These are phyloP conservation scores for Sextonia rubra DNA, from an alignment of 164 flowering plant species.

Conservation along the genomic window DNA sequence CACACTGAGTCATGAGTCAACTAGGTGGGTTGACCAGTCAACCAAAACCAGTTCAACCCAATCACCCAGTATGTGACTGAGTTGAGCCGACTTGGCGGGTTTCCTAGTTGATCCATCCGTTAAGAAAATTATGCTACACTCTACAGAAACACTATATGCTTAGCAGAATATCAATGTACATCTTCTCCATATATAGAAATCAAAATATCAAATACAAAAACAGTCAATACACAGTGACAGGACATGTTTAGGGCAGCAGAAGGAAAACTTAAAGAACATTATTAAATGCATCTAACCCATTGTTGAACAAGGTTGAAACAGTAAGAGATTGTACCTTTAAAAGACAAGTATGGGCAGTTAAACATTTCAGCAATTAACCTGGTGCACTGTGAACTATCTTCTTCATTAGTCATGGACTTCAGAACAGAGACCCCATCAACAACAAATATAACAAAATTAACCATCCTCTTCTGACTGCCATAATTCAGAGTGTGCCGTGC, in stretches of 20 bases:
- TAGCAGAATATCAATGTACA: too few species aligned
- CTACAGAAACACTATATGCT: too few species aligned
- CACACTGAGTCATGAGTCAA: too few species aligned
- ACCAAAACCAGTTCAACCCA: too few species aligned
- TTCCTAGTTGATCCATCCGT: too few species aligned
- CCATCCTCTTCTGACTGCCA: slow-evolving; percentile 32
- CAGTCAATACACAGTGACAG: background rate
- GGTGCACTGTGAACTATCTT: slow-evolving; percentile 24
- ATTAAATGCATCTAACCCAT: background rate
- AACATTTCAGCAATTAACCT: slow-evolving; percentile 35
- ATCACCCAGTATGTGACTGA: too few species aligned
- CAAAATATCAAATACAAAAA: too few species aligned
- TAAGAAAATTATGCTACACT: too few species aligned
- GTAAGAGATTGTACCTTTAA: slow-evolving; percentile 40
- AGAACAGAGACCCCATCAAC: slow-evolving; percentile 62
- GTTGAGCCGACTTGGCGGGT: too few species aligned
- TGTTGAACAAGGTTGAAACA: background rate
- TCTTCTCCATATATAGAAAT: too few species aligned
- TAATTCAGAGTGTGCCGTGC: slow-evolving; percentile 19
- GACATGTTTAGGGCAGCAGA: background rate
- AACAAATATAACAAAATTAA: slow-evolving; percentile 75
- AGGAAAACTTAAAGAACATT: background rate
- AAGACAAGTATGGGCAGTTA: slow-evolving; percentile 57
- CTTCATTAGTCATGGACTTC: slow-evolving; percentile 42
- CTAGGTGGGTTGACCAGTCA: too few species aligned